Evolutionary conservation across 2,329 filamentous ascomycete genomes (phyloP).

Genomic region (Fusarium oxysporum): DNA sequence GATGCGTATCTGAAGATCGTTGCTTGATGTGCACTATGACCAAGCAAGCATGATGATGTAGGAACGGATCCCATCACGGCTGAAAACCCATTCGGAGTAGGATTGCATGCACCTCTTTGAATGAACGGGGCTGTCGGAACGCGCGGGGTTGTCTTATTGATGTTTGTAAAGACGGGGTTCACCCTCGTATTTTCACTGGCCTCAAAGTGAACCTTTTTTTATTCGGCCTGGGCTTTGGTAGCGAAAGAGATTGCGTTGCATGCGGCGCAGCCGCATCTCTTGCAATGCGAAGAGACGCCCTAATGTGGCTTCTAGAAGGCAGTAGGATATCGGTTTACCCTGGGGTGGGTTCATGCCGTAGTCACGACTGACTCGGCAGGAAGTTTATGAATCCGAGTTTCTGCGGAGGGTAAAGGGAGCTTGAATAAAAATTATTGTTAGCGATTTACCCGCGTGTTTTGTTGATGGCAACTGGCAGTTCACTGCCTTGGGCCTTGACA

Average conservation of each 20-base stretch:
- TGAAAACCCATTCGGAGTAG: conserved; percentile 31
- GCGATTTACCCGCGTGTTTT: not conserved
- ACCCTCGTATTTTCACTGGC: not conserved
- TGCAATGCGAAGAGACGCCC: conserved; percentile 11
- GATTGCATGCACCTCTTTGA: conserved; percentile 14
- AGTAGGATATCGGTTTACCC: not conserved
- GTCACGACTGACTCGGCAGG: not conserved
- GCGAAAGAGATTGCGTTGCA: conserved; percentile 42
- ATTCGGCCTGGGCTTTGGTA: not conserved
- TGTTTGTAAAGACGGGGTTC: conserved; percentile 13
- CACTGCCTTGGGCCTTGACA: not conserved
- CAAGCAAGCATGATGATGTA: conserved; percentile 36
- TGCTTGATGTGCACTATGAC: conserved; percentile 27
- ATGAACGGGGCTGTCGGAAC: not conserved
- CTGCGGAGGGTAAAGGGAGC: not conserved
- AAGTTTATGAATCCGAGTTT: not conserved
- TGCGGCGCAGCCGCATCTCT: conserved; percentile 38
- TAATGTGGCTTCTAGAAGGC: conserved; percentile 41
- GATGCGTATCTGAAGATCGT: conserved; percentile 28
- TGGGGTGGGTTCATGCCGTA: not conserved
- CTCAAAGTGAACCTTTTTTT: conserved; percentile 13
- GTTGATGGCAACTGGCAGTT: not conserved
- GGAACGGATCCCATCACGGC: conserved; percentile 35
- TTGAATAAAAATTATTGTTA: not conserved
- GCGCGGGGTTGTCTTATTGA: not conserved